Conservation (phyloP, 1,139 yeast genomes). For the Hansenula sp. region DNA sequence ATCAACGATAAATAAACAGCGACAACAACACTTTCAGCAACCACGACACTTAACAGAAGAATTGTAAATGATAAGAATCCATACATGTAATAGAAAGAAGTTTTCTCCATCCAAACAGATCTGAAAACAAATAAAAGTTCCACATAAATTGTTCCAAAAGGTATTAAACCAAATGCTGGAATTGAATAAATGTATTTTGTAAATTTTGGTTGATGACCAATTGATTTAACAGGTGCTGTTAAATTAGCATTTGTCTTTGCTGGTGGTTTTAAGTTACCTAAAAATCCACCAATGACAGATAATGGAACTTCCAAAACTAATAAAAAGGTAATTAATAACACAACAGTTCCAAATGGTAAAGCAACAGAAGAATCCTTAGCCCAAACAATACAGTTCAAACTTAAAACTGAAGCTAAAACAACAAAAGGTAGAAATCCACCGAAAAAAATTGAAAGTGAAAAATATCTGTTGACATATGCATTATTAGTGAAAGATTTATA, state of each 20-base stretch:
- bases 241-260: slow-evolving; percentile 26
- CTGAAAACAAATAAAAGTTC: slow-evolving; percentile 73
- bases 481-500: slow-evolving; percentile 49
- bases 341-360: slow-evolving; percentile 68
- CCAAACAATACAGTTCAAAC: slow-evolving; percentile 69
- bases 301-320: slow-evolving; percentile 68
- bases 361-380: slow-evolving; percentile 74
- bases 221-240: slow-evolving; percentile 27
- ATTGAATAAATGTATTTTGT: slow-evolving; percentile 21
- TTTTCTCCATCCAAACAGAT: slow-evolving; percentile 76
- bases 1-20: slow-evolving; percentile 62
- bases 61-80: slow-evolving; percentile 70
- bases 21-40: slow-evolving; percentile 70
- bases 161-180: slow-evolving; percentile 58
- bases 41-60: slow-evolving; percentile 53
- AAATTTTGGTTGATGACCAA: slow-evolving; percentile 38
- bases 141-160: slow-evolving; percentile 77
- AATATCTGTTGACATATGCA: slow-evolving; percentile 12
- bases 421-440: slow-evolving; percentile 61
- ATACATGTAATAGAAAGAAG: slow-evolving; percentile 75
- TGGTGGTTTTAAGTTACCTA: slow-evolving; percentile 42
- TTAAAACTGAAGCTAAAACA: slow-evolving; percentile 46
- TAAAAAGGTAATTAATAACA: slow-evolving; percentile 54
- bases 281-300: slow-evolving; percentile 64
- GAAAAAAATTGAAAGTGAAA: slow-evolving; percentile 40